Evolutionary conservation across 768 basidiomycete species (phyloP), one percentile per base, ranked within the genome.

Genomic region (Ramaria sp.): DNA sequence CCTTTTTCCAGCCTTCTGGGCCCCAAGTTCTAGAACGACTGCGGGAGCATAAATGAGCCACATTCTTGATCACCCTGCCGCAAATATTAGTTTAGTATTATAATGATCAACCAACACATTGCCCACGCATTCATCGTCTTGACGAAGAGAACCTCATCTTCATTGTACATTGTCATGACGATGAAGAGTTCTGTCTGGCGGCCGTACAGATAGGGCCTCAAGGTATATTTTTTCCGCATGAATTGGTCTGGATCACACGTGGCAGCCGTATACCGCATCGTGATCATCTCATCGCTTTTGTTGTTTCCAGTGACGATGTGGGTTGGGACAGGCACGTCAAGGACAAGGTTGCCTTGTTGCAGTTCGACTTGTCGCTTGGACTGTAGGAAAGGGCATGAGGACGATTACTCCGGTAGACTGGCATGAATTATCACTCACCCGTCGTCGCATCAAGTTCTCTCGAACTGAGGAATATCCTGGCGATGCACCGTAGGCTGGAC

Each of bases 81-180:
- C 56, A 47, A 22, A 11, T 12, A 17, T 31, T 4, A 22, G 34
- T 24, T 47, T n/a, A 50, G 27, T 5, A 59, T 58, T 11, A 15
- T 37, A 13, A 37, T 37, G 34, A 53, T n/a, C 22, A 17, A 48
- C 20, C 47, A 45, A 27, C 57, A 58, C 19, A 41, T 31, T 13
- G 50, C 43, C 64, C 65, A 86, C 84, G 87, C 81, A 63, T 91
- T 90, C 86, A 92, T 90, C 11, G 89, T 92, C 65, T 76, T 79
- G 65, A 75, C 74, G 67, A 90, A 91, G 27, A 89, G 73, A 9
- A 83, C 73, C 65, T 90, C 87, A 65, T 90, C 89, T 72, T 96
- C 92, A 67, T 94, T 94, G 69, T 90, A 90, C 91, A 95, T 94
- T 45, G 92, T 95, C 83, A 95, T 89, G 42, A 94, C 91, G 63